These are phyloP conservation scores for Pseudogymnoascus sp. DNA, from an alignment of 2,329 filamentous ascomycete genomes.

Conservation along the genomic window DNA sequence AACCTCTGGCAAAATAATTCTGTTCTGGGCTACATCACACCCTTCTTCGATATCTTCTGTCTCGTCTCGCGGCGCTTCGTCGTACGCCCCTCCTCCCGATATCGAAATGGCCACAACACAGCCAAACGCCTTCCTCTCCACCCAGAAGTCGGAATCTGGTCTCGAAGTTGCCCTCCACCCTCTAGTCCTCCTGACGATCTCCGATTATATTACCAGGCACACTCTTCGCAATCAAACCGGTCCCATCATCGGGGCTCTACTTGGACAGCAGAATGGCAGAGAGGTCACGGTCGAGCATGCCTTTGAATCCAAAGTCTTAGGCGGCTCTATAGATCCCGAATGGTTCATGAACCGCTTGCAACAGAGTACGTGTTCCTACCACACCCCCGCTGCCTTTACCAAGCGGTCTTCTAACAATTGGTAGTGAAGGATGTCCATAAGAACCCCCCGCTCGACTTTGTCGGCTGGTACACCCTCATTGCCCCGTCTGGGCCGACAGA, in stretches of 20 bases:
- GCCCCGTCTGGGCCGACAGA: conserved; percentile 63
- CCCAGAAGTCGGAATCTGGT: conserved; percentile 55
- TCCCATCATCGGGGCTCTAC: conserved; percentile 76
- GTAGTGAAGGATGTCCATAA: conserved; percentile 86
- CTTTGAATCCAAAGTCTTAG: conserved; percentile 64
- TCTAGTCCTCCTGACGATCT: conserved; percentile 90
- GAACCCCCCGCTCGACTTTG: conserved; percentile 71
- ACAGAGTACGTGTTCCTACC: conserved; percentile 58
- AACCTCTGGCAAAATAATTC: neutral
- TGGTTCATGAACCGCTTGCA: conserved; percentile 77
- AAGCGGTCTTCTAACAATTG: neutral
- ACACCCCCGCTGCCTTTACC: neutral
- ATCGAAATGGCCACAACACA: conserved; percentile 39
- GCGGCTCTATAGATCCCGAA: conserved; percentile 44
- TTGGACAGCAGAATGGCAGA: conserved; percentile 86
- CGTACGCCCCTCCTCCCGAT: neutral
- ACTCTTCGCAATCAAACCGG: conserved; percentile 67
- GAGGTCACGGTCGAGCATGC: conserved; percentile 89
- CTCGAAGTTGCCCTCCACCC: conserved; percentile 83
- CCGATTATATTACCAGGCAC: conserved; percentile 91
- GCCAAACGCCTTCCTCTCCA: conserved; percentile 55
- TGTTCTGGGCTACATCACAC: neutral
- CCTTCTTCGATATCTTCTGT: neutral
- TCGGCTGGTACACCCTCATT: conserved; percentile 86
- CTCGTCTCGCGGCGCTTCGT: neutral